Conservation (phyloP, 495 filamentous ascomycete species). For the Acidiella bohemica region DNA sequence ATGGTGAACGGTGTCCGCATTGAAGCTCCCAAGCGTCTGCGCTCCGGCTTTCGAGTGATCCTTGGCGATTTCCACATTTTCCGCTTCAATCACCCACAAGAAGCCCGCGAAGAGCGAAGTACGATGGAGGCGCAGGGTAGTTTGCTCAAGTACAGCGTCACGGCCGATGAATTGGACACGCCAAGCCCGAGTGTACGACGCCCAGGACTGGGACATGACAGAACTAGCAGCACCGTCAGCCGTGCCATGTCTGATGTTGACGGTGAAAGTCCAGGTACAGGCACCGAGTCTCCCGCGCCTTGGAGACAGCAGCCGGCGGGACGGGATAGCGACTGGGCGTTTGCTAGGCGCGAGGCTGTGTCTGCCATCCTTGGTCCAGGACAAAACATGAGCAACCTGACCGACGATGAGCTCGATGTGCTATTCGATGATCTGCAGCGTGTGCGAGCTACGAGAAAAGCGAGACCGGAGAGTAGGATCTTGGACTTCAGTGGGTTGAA, state of each 20-base stretch:
- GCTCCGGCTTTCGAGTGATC: constrained; percentile 89
- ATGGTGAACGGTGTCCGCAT: constrained; percentile 96
- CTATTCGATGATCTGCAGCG: constrained; percentile 90
- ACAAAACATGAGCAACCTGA: constrained; percentile 75
- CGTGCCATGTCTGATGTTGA: constrained; percentile 49
- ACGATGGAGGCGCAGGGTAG: constrained; percentile 32
- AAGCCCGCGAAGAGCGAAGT: constrained; percentile 83
- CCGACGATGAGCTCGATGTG: constrained; percentile 88
- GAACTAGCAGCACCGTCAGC: constrained; percentile 45
- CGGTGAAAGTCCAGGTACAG: constrained; percentile 52
- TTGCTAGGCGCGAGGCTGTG: constrained; percentile 84
- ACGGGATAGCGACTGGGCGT: constrained; percentile 89
- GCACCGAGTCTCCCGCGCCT: constrained; percentile 58
- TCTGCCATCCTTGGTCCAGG: constrained; percentile 81
- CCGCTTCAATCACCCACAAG: constrained; percentile 94
- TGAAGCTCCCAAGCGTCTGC: constrained; percentile 64
- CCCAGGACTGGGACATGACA: constrained; percentile 47
- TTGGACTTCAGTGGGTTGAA: constrained; percentile 21
- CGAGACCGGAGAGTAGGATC: constrained; percentile 39
- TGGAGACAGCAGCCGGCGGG: constrained; percentile 39
- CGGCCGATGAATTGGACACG: constrained; percentile 63
- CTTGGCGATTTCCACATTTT: constrained; percentile 99
- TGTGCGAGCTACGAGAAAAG: constrained; percentile 68
- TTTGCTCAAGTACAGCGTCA: constrained; percentile 75
- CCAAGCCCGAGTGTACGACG: constrained; percentile 44